Percentiles rank a stretch among this genome's conserved stretches.
phyloP scores from a whole-genome alignment of 768 basidiomycete genomes.

The Lactarius hatsudake region DNA sequence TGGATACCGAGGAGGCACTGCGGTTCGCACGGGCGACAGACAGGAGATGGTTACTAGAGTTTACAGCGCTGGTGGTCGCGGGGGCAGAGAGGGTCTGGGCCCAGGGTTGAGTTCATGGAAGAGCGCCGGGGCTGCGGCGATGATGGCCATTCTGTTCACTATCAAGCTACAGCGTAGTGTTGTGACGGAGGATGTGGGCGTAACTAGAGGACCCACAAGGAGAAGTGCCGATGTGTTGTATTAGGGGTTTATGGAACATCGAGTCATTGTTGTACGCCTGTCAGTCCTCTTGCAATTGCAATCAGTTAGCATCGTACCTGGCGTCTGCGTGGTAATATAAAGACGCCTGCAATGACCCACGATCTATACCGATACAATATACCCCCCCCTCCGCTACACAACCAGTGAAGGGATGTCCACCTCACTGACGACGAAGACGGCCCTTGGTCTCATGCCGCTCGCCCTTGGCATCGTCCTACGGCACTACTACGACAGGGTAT shows the following conservation, averaged over 20 bases:
- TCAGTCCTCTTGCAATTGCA: neutral
- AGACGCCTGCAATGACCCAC: neutral
- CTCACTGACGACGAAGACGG: neutral
- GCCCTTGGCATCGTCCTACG: neutral
- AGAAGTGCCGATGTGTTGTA: no score
- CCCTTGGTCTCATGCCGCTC: neutral
- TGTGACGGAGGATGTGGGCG: neutral
- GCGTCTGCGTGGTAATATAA: neutral
- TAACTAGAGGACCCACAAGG: neutral
- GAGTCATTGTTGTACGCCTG: no score
- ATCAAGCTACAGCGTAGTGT: neutral
- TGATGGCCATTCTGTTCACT: neutral
- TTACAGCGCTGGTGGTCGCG: no score
- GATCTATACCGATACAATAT: neutral
- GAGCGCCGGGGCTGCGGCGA: neutral
- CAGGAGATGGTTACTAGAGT: slow-evolving; percentile 31
- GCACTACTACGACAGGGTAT: neutral
- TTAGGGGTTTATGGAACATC: neutral
- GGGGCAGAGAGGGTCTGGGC: neutral
- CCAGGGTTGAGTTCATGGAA: neutral
- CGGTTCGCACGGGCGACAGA: slow-evolving; percentile 71
- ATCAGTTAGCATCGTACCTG: no score
- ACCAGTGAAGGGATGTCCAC: neutral
- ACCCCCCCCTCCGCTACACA: neutral
- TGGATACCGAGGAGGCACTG: slow-evolving; percentile 79